Evolutionary conservation across 2,329 filamentous ascomycete species (phyloP), one percentile per base, ranked within the genome.

Genomic region (Pseudogymnoascus sp.): DNA sequence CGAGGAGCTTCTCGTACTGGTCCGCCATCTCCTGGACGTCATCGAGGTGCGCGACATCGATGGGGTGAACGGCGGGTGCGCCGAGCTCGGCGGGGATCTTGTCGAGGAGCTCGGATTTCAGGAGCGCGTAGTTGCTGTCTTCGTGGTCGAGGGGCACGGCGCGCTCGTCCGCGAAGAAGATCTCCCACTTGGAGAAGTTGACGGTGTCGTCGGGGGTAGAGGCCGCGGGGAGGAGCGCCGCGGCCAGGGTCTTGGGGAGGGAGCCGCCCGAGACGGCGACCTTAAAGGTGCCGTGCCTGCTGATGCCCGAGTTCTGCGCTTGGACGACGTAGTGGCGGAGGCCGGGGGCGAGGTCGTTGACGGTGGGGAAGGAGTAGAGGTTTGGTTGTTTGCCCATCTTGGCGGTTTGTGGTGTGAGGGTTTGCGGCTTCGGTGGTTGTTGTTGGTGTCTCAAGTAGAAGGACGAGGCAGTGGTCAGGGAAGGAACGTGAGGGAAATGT

Each of bases 81-180:
- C 85, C 84, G 67, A 84, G 73, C 63, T 82, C 82, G 53, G 80
- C 77, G 44, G 93, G 91, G 67, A 97, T 89, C 79, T 96, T 93
- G 79, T 93, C 88, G 66, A 99, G 82, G 60, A 97, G 82, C 78
- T 97, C 92, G 59, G 86, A 80, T 80, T 96, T 95, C 69, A 97
- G 79, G 50, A 97, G 85, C 65, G 81, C 86, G 78, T 97, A 96
- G 80, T 97, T 99, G 80, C 92, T 96, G 79, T 99, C 93, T 68
- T 86, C 83, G 78, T 97, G 89, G 76, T 95, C 88, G 69, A 97
- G 87, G 21, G 95, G 90, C 62, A 97, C 95, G 70, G 91, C 91
- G 72, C 95, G 90, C 82, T 99, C 95, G 75, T 99, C 95, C 73
- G 93, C 93, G 77, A 97, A 97, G 83, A 97, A 99, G 73, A 99